phyloP scores from a whole-genome alignment of 108 stramenopile species.

The Nitzschia sp. region DNA sequence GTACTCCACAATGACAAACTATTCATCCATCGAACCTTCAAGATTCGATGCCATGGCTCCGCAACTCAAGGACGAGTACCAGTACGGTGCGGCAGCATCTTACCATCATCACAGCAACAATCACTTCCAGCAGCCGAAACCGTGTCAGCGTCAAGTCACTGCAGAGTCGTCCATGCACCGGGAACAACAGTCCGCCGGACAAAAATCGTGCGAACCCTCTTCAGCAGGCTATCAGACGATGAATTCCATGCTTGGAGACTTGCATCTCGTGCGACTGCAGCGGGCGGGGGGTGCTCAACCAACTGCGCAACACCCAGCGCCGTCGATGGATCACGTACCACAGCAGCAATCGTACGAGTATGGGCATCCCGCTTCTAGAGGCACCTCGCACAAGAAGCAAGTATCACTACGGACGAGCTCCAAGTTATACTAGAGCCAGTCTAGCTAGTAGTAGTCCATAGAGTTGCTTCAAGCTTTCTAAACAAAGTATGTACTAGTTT shows the following conservation, averaged over 20 bases:
- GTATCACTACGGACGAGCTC: slow-evolving; percentile 19
- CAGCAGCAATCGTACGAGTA: background rate
- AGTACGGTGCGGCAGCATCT: background rate
- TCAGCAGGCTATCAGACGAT: slow-evolving; percentile 27
- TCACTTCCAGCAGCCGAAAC: no score
- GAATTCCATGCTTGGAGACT: slow-evolving; percentile 29
- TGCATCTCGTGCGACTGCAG: slow-evolving; percentile 18
- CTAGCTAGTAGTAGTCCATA: background rate
- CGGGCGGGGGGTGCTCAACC: slow-evolving; percentile 5
- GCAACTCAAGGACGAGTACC: background rate
- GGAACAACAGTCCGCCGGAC: slow-evolving; percentile 7
- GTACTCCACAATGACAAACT: background rate
- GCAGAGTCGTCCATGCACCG: background rate
- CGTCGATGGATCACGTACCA: background rate
- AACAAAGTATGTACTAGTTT: no score
- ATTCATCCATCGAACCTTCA: background rate
- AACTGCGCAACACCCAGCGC: background rate
- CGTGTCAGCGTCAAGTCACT: background rate
- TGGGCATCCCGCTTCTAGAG: background rate
- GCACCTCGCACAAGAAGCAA: background rate
- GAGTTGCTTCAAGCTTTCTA: background rate
- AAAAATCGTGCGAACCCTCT: slow-evolving; percentile 8
- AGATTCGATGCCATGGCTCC: background rate
- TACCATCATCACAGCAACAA: background rate
- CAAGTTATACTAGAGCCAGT: slow-evolving; percentile 12